Base-by-base conservation (phyloP, 306 rosid species). In the Vicia sativa region DNA sequence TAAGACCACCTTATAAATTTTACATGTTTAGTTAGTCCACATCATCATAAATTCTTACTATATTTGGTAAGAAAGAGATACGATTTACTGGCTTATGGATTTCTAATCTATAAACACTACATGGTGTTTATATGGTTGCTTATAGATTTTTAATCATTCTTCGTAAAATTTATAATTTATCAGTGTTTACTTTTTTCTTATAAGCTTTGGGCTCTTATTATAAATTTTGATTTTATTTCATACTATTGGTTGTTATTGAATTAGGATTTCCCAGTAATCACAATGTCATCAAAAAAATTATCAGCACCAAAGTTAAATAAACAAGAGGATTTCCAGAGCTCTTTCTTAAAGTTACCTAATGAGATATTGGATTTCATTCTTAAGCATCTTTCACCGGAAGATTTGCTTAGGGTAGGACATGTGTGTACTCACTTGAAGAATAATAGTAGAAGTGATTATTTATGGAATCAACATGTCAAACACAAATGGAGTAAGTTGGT, bases 321-420 rank as follows among this genome's bases (percentile, higher is more conserved):
- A 2, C 71, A 77, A 62, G 50, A 69, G 9, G 65, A 75, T 41
- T 7, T 26, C 41, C 69, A 12, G 58, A 37, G 11, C 55, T 63
- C 48, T 63, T 76, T 77, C 72, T 53, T 76, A 18, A 67, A 62
- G 44, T 70, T 76, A 18, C 80, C 80, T 1, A 45, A 26, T 11
- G 34, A 53, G 35, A 4, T 16, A 23, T 62, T 62, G 67, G 67
- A 62, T 34, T 54, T 67, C 80, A 76, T 76, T 34, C 76, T 76
- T 15, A 66, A 43, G 67, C 23, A 3, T 11, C 80, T 70, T 70
- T 53, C 72, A 44, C 67, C 76, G 5, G 18, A 0, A 9, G 80
- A 76, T 35, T 63, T 76, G 53, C 62, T 50, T 18, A 76, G 16
- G 38, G 10, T 70, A 44, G 71, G 71, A 68, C 59, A 68, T 21